Base-by-base conservation (phyloP, 345 rosid genomes). In the Pistacia atlantica region DNA sequence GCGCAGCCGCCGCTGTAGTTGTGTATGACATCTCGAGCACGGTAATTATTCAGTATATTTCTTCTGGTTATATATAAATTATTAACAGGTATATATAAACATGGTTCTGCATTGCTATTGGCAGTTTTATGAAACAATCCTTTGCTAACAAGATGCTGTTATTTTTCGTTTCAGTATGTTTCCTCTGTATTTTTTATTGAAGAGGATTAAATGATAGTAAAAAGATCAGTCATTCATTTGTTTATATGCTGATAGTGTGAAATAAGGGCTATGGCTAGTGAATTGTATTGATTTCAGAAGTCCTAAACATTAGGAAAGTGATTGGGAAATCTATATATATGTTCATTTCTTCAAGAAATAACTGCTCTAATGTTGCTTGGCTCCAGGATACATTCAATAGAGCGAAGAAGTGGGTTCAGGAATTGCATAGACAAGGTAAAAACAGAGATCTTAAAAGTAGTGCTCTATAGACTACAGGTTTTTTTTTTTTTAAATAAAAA, bases 321-420 rank as follows among this genome's bases (percentile, higher is more conserved):
- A 31, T 31, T 31, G 33, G 0, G 33, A 31, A 31, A 31, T 31
- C 33, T 31, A 1, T 64, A 7, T 18, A 18, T 37, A n/a, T n/a
- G 33, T 72, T 37, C 54, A 9, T 5, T 10, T 49, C 1, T 76
- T 76, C 46, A 35, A 37, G 14, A 62, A 62, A 10, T 17, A 31
- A 35, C 17, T 22, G 8, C 22, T 48, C 6, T 18, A 28, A 5
- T 71, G 62, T 12, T 46, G 42, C 16, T 75, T 51, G 33, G 51
- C 25, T 79, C 72, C 84, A 91, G 93, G 93, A 91, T 11, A 82
- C 96, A 31, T 89, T 86, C 79, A 77, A 28, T 31, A 80, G 90
- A 66, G 93, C 92, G 17, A 89, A 87, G 72, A 88, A 86, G 61
- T 91, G 92, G 93, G 96, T 89, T 75, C 82, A 81, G 67, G 93